Evolutionary conservation across 2,329 filamentous ascomycete genomes (phyloP).

Genomic region (Fusarium sp.): DNA sequence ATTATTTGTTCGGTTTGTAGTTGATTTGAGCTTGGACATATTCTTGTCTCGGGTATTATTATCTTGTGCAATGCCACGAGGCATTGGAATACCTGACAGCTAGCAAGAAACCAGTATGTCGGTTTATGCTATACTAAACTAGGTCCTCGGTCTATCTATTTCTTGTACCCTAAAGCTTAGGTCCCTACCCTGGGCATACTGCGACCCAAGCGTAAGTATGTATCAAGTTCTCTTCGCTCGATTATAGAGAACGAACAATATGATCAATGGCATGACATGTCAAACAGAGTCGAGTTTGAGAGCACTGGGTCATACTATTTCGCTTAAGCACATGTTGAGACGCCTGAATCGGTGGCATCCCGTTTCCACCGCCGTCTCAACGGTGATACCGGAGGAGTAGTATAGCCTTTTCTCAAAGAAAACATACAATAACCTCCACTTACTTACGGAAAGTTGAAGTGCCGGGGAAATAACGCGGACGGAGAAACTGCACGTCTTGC

Average conservation of each 20-base stretch:
- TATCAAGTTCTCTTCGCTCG: background rate
- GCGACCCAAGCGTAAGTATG: background rate
- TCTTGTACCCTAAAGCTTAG: background rate
- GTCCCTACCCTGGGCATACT: background rate
- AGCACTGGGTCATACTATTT: background rate
- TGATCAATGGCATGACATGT: background rate
- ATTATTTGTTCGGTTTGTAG: background rate
- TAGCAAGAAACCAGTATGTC: background rate
- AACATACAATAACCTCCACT: background rate
- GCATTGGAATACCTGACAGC: background rate
- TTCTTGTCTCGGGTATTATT: background rate
- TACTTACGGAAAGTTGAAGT: conserved; percentile 11
- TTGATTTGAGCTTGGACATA: background rate
- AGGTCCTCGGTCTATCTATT: background rate
- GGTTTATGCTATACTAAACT: background rate
- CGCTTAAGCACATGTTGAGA: background rate
- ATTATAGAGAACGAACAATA: background rate
- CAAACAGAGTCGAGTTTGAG: conserved; percentile 12
- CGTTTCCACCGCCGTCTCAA: background rate
- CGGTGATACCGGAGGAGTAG: conserved; percentile 14
- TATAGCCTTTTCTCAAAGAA: background rate
- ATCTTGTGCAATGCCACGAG: background rate
- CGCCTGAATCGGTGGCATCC: background rate
- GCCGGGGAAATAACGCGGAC: conserved; percentile 34
- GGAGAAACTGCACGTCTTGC: conserved; percentile 17